These are phyloP conservation scores for Cornus kousa DNA, from an alignment of 148 eudicot species.

Conservation along the genomic window DNA sequence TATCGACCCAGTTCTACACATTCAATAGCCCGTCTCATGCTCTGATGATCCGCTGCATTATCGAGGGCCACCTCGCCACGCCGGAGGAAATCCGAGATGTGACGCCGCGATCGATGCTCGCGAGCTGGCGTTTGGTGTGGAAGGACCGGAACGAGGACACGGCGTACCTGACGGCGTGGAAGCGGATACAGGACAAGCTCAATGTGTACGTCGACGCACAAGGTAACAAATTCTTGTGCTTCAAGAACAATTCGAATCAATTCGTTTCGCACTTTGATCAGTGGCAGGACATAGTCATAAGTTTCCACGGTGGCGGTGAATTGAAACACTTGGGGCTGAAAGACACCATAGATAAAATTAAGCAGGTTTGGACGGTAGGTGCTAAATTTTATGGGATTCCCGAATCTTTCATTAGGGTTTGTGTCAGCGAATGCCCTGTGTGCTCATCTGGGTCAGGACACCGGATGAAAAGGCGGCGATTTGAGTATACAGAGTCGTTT, in stretches of 20 bases:
- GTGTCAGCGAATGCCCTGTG: slow-evolving; percentile 57
- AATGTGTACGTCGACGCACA: slow-evolving; percentile 30
- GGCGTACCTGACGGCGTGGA: slow-evolving; percentile 90
- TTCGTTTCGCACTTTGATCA: slow-evolving; percentile 76
- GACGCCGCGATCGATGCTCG: slow-evolving; percentile 54
- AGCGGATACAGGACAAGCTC: slow-evolving; percentile 92
- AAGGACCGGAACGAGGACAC: slow-evolving; percentile 95
- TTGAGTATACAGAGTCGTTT: slow-evolving; percentile 86
- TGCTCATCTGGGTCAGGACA: slow-evolving; percentile 43
- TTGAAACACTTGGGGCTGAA: slow-evolving; percentile 69
- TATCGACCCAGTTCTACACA: slow-evolving; percentile 84
- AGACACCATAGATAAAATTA: slow-evolving; percentile 83
- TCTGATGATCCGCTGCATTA: slow-evolving; percentile 61
- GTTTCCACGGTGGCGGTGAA: slow-evolving; percentile 57
- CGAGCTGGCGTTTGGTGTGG: slow-evolving; percentile 89
- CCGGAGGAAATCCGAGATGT: slow-evolving; percentile 67
- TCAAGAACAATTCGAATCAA: slow-evolving; percentile 72
- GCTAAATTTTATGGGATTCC: slow-evolving; percentile 96
- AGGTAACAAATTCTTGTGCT: slow-evolving; percentile 62
- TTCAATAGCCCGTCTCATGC: slow-evolving; percentile 69
- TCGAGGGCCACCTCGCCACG: slow-evolving; percentile 48
- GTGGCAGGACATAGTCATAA: slow-evolving; percentile 90
- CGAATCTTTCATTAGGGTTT: slow-evolving; percentile 85
- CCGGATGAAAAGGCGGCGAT: slow-evolving; percentile 62
- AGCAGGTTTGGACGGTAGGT: slow-evolving; percentile 95